Conservation (phyloP, 2,329 filamentous ascomycete species). For the Colletotrichum sp. region DNA sequence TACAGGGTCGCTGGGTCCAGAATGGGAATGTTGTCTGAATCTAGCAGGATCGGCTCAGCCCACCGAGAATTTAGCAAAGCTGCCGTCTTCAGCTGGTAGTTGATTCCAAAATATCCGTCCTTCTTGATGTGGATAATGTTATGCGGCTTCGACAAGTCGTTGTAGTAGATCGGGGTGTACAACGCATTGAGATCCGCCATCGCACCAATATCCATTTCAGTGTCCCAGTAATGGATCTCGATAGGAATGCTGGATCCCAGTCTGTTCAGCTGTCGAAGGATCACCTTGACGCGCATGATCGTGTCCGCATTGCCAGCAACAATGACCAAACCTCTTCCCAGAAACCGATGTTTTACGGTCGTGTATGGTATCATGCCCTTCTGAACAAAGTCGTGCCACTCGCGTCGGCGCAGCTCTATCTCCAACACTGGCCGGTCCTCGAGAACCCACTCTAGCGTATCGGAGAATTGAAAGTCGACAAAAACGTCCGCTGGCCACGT, state of each 20-base stretch:
- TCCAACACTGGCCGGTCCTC: not conserved
- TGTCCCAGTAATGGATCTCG: constrained; percentile 8
- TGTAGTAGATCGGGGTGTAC: constrained; percentile 7
- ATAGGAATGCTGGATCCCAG: not conserved
- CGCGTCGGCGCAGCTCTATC: constrained; percentile 10
- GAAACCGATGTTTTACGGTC: not conserved
- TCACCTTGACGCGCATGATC: constrained; percentile 7
- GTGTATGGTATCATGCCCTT: constrained; percentile 4
- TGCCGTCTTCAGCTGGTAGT: constrained; percentile 15
- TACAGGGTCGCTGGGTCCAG: not conserved
- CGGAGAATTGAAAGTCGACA: constrained; percentile 4
- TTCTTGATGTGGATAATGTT: constrained; percentile 11
- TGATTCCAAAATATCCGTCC: constrained; percentile 10
- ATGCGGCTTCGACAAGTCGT: constrained; percentile 4
- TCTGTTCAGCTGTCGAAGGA: not conserved
- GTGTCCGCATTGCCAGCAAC: constrained; percentile 14
- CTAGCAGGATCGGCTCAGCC: not conserved
- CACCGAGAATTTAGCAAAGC: constrained; percentile 2
- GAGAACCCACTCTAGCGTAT: constrained; percentile 6
- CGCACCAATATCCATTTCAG: not conserved
- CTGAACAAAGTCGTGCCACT: constrained; percentile 7
- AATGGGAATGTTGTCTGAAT: constrained; percentile 3
- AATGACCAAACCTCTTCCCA: not conserved
- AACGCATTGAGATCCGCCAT: constrained; percentile 7
- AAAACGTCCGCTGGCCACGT: constrained; percentile 1